These are phyloP conservation scores for Cordia subcordata DNA, from an alignment of 257 asterid species.

Conservation along the genomic window DNA sequence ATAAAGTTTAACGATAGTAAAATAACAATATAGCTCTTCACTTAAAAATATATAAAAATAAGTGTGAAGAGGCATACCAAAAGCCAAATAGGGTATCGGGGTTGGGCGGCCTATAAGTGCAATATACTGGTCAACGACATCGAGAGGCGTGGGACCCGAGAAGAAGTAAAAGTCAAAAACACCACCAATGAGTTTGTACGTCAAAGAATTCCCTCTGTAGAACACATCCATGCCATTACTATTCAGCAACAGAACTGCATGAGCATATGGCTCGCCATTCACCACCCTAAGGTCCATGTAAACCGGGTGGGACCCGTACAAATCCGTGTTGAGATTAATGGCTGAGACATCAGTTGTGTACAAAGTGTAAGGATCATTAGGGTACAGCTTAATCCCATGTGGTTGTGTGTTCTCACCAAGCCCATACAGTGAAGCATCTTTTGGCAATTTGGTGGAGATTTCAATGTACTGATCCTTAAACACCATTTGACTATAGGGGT, in stretches of 20 bases:
- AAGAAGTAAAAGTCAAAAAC: conserved; percentile 89
- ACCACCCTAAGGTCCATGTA: conserved; percentile 83
- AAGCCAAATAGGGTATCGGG: conserved; percentile 95
- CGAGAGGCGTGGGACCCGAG: conserved; percentile 83
- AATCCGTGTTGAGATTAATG: conserved; percentile 66
- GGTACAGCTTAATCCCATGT: conserved; percentile 72
- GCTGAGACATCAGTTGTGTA: conserved; percentile 81
- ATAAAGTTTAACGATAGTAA: too few relatives aligned
- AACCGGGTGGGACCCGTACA: conserved; percentile 94
- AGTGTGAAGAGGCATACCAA: conserved; percentile 43
- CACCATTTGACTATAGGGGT: conserved; percentile 48
- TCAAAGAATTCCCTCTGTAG: conserved; percentile 73
- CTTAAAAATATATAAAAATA: too few relatives aligned
- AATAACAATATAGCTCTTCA: too few relatives aligned
- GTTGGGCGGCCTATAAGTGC: conserved; percentile 82
- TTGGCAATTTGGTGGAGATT: conserved; percentile 70
- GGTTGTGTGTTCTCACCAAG: conserved; percentile 88
- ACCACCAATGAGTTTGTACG: conserved; percentile 93
- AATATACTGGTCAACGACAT: conserved; percentile 86
- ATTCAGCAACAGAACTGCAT: conserved; percentile 72
- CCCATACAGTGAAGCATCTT: conserved; percentile 78
- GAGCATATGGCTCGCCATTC: conserved; percentile 55
- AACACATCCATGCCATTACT: conserved; percentile 98
- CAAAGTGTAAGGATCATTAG: conserved; percentile 73
- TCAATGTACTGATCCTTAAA: conserved; percentile 95